Percentiles rank a stretch among this genome's conserved stretches.
phyloP scores from a whole-genome alignment of 1,284 basidiomycete genomes.

The Vanrija humicola region DNA sequence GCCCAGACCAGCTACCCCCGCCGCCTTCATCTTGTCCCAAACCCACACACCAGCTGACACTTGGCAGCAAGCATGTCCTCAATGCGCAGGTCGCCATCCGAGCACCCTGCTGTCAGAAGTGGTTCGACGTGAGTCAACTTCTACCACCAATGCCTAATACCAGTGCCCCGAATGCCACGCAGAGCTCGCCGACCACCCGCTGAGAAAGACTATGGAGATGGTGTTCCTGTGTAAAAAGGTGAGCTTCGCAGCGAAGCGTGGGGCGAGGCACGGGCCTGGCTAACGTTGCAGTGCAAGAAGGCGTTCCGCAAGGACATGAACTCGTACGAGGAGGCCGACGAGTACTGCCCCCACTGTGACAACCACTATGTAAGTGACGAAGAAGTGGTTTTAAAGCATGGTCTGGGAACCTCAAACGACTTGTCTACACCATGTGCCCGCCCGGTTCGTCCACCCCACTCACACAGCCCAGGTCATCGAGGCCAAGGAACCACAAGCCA shows the following conservation, averaged over 20 bases:
- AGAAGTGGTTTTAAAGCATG: background rate
- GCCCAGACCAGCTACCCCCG: too few relatives aligned
- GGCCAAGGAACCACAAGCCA: slow-evolving; percentile 84
- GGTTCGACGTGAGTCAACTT: slow-evolving; percentile 66
- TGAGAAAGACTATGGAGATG: slow-evolving; percentile 83
- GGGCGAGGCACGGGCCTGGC: background rate
- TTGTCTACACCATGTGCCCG: too few relatives aligned
- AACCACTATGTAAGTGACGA: slow-evolving; percentile 79
- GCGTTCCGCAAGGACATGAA: slow-evolving; percentile 94
- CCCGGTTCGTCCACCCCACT: background rate
- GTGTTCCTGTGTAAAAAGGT: slow-evolving; percentile 88
- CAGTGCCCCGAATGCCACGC: slow-evolving; percentile 89
- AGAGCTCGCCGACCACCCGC: slow-evolving; percentile 68
- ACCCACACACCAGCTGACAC: too few relatives aligned
- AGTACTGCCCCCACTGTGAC: slow-evolving; percentile 96
- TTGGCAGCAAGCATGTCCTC: slow-evolving; percentile 79
- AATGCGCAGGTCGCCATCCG: slow-evolving; percentile 92
- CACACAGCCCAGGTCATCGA: slow-evolving; percentile 67
- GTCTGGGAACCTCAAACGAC: too few relatives aligned
- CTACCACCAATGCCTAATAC: background rate
- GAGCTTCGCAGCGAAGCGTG: background rate
- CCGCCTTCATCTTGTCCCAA: too few relatives aligned
- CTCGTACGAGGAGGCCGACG: slow-evolving; percentile 88
- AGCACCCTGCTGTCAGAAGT: slow-evolving; percentile 89
- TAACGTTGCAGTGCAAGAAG: slow-evolving; percentile 66